phyloP scores from a whole-genome alignment of 2,329 filamentous ascomycete species.

The Calonectria naviculata region DNA sequence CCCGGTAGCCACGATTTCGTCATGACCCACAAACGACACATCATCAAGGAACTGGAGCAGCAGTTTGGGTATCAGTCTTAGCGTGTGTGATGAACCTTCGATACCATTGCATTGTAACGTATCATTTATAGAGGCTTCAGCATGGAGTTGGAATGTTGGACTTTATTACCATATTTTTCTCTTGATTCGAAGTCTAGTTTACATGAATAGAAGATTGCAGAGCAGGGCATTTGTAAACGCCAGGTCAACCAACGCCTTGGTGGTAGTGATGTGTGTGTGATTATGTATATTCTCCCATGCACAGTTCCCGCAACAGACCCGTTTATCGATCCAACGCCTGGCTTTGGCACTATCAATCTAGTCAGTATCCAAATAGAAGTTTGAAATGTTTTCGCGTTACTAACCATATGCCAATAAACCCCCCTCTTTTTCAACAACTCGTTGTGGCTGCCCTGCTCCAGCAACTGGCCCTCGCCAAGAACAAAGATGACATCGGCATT shows the following conservation, averaged over 20 bases:
- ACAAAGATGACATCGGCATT: constrained; percentile 86
- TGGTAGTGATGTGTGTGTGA: not conserved
- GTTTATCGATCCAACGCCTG: constrained; percentile 65
- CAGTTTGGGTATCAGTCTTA: constrained; percentile 54
- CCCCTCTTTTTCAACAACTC: constrained; percentile 64
- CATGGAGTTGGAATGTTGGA: constrained; percentile 21
- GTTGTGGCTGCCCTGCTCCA: constrained; percentile 64
- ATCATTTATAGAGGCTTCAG: constrained; percentile 11
- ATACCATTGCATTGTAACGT: not conserved
- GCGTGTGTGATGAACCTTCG: not conserved
- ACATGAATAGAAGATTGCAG: constrained; percentile 14
- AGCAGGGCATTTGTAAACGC: constrained; percentile 18
- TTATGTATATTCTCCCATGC: not conserved
- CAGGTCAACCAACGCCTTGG: not conserved
- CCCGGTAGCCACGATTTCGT: constrained; percentile 71
- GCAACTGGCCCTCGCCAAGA: constrained; percentile 70
- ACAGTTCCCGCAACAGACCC: not conserved
- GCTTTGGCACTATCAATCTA: constrained; percentile 63
- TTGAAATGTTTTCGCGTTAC: constrained; percentile 34
- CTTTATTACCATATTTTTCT: constrained; percentile 11
- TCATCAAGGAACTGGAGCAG: constrained; percentile 58
- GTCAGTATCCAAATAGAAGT: constrained; percentile 32
- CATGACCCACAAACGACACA: constrained; percentile 62
- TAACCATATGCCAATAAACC: constrained; percentile 69
- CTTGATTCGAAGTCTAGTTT: constrained; percentile 4